Percentiles rank a stretch among this genome's conserved stretches.
Evolutionary conservation across 495 filamentous ascomycete species (phyloP).

Genomic region (Sabuloglossum arenarium): DNA sequence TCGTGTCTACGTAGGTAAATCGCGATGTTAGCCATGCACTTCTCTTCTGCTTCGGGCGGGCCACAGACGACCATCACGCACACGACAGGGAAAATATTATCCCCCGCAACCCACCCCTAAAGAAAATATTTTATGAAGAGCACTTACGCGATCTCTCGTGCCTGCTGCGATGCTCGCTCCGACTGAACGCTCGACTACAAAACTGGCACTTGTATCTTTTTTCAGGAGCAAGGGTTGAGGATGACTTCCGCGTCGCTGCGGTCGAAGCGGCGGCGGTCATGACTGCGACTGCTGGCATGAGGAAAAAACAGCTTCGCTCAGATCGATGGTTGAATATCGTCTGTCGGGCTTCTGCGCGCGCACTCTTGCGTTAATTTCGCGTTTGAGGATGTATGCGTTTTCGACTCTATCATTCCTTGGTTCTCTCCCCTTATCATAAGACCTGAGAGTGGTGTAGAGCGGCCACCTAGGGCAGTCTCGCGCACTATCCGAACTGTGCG

Average conservation of each 20-base stretch:
- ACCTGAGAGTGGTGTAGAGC: not conserved
- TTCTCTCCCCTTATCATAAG: not conserved
- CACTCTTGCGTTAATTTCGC: conserved; percentile 3
- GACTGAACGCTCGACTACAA: conserved; percentile 88
- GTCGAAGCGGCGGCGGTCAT: conserved; percentile 22
- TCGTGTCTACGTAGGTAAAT: conserved; percentile 51
- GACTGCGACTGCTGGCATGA: conserved; percentile 44
- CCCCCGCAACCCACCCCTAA: not conserved
- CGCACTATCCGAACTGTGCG: not conserved
- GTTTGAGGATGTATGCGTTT: not conserved
- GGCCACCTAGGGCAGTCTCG: not conserved
- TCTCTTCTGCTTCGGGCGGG: no score
- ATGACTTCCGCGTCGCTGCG: conserved; percentile 30
- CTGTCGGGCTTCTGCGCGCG: not conserved
- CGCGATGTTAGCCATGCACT: conserved; percentile 6
- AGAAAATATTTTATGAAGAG: conserved; percentile 1
- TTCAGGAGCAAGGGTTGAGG: conserved; percentile 47
- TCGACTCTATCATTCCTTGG: not conserved
- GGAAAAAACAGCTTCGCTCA: not conserved
- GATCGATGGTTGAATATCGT: conserved; percentile 1
- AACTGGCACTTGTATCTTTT: conserved; percentile 99
- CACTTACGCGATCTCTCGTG: conserved; percentile 96
- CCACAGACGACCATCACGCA: not conserved
- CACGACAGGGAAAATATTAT: not conserved
- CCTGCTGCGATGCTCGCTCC: conserved; percentile 90